Conservation (phyloP, 2,329 filamentous ascomycete species). For the Graphilbum ipis-grandicollis region DNA sequence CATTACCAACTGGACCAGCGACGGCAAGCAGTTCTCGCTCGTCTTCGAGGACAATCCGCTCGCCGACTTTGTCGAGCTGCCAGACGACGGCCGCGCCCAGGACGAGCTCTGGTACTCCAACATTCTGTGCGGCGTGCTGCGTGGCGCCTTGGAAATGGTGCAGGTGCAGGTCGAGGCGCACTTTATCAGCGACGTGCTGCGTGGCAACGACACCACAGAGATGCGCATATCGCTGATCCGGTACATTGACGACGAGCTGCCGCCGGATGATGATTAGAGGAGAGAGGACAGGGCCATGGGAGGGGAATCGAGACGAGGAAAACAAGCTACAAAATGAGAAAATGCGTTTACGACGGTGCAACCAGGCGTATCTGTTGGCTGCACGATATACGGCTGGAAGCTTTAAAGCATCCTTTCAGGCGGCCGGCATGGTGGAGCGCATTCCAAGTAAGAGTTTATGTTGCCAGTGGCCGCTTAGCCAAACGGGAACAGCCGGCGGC, state of each 20-base stretch:
- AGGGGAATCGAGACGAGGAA: no score
- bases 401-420: no score
- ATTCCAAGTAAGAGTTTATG: no score
- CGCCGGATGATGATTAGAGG: constrained; percentile 86
- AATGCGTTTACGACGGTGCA: no score
- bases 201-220: constrained; percentile 91
- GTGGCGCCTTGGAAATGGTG: constrained; percentile 92
- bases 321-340: no score
- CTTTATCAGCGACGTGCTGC: constrained; percentile 83
- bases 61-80: constrained; percentile 92
- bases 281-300: background rate
- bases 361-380: no score
- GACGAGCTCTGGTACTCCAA: constrained; percentile 98
- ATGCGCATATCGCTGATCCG: constrained; percentile 85
- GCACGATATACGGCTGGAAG: no score
- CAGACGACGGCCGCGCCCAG: constrained; percentile 87
- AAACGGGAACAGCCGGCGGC: no score
- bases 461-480: no score
- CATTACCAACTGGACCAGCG: constrained; percentile 87
- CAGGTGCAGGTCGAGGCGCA: constrained; percentile 98
- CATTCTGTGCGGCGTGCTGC: constrained; percentile 81
- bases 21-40: constrained; percentile 91
- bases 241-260: constrained; percentile 95
- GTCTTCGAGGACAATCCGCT: constrained; percentile 95
- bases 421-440: no score